A percentile compares a stretch with the other conserved stretches of the same genome.
These are phyloP conservation scores for Boletus reticulatus DNA, from an alignment of 768 basidiomycete species.

Conservation along the genomic window DNA sequence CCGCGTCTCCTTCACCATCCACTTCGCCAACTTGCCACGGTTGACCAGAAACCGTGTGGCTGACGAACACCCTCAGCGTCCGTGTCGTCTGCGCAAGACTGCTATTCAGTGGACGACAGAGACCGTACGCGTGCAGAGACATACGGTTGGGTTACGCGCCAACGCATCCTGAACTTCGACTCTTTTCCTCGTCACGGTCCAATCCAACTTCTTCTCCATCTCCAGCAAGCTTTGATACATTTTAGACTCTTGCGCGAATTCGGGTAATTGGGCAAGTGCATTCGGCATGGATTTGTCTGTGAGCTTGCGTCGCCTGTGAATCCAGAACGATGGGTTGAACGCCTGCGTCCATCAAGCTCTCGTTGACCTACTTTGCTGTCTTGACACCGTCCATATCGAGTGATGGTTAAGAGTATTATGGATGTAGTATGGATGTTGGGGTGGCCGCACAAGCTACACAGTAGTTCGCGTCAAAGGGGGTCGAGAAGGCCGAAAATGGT, in stretches of 20 bases:
- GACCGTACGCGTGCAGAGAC: background rate
- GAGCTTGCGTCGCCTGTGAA: slow-evolving; percentile 67
- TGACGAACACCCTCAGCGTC: slow-evolving; percentile 81
- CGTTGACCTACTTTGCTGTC: slow-evolving; percentile 31
- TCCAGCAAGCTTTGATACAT: slow-evolving; percentile 86
- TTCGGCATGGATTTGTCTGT: slow-evolving; percentile 79
- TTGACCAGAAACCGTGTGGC: slow-evolving; percentile 85
- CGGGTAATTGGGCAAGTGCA: slow-evolving; percentile 68
- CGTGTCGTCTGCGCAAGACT: slow-evolving; percentile 62
- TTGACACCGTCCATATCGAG: slow-evolving; percentile 30
- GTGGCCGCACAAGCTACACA: too few relatives aligned
- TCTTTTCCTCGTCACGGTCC: slow-evolving; percentile 90
- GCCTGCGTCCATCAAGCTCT: background rate
- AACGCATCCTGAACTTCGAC: slow-evolving; percentile 92
- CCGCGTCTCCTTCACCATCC: slow-evolving; percentile 34
- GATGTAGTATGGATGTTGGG: too few relatives aligned
- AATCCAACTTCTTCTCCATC: slow-evolving; percentile 90
- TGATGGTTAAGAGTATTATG: background rate
- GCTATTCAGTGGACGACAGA: slow-evolving; percentile 1
- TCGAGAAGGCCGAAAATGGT: slow-evolving; percentile 1
- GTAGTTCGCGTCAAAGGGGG: background rate
- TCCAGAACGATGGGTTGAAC: background rate
- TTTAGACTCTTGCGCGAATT: slow-evolving; percentile 75
- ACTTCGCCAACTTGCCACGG: slow-evolving; percentile 68
- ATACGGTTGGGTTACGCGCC: slow-evolving; percentile 61